Evolutionary conservation across 805 yeast species (phyloP).

Genomic region (Starmera caribaea): DNA sequence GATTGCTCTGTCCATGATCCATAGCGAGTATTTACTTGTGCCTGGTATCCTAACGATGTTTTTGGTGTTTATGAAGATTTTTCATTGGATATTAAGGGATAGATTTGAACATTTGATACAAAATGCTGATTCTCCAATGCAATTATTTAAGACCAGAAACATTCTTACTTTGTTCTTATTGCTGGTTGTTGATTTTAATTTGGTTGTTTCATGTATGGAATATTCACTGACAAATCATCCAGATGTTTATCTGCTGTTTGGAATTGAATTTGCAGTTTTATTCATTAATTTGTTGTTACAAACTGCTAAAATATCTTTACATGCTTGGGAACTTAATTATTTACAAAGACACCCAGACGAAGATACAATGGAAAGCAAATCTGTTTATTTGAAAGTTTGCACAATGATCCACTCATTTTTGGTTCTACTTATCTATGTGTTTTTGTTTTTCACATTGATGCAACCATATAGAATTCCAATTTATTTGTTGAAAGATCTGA

Average conservation of each 20-base stretch:
- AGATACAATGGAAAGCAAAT: slow-evolving; percentile 65
- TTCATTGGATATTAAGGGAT: slow-evolving; percentile 62
- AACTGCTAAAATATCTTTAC: slow-evolving; percentile 37
- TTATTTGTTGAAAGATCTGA: slow-evolving; percentile 40
- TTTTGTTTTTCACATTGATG: slow-evolving; percentile 36
- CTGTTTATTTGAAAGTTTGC: slow-evolving; percentile 45
- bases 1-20: slow-evolving; percentile 44
- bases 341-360: slow-evolving; percentile 41
- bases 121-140: slow-evolving; percentile 23
- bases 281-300: slow-evolving; percentile 42
- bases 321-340: slow-evolving; percentile 46
- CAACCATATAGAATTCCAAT: slow-evolving; percentile 35
- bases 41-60: slow-evolving; percentile 27
- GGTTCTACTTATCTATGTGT: slow-evolving; percentile 36
- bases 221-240: slow-evolving; percentile 30
- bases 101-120: slow-evolving; percentile 40
- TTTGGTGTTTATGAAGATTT: slow-evolving; percentile 47
- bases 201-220: slow-evolving; percentile 48
- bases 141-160: slow-evolving; percentile 28
- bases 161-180: slow-evolving; percentile 35
- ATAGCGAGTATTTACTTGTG: slow-evolving; percentile 36
- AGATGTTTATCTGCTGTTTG: slow-evolving; percentile 54
- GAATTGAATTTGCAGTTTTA: slow-evolving; percentile 65
- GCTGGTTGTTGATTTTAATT: slow-evolving; percentile 37
- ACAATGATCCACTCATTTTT: slow-evolving; percentile 41